Conservation (phyloP, 2,329 filamentous ascomycete species). For the Ascochyta pisi region DNA sequence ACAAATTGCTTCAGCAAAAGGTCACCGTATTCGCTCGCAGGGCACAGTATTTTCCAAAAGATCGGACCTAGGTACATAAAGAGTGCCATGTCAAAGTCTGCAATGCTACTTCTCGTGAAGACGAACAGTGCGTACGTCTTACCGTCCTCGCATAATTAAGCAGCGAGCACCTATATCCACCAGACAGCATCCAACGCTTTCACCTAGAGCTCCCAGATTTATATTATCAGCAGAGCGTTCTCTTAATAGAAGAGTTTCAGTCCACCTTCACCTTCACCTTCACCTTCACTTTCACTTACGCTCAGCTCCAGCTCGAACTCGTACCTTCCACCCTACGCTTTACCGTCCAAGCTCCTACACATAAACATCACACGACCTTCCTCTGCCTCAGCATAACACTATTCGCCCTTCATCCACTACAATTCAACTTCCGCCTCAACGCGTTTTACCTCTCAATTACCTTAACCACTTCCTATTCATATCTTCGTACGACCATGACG, state of each 20-base stretch:
- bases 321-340: not conserved
- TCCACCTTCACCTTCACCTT: constrained; percentile 14
- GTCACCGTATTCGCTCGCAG: no score
- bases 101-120: no score
- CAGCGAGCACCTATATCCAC: no score
- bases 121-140: no score
- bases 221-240: not conserved
- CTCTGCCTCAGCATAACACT: not conserved
- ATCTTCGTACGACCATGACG: not conserved
- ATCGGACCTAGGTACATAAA: no score
- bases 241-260: not conserved
- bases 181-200: not conserved
- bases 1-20: no score
- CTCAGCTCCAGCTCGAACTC: not conserved
- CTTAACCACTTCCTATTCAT: not conserved
- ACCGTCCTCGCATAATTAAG: no score
- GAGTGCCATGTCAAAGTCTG: no score
- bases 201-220: not conserved
- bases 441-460: not conserved
- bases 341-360: not conserved
- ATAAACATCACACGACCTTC: not conserved
- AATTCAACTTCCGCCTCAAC: not conserved
- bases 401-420: not conserved
- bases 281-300: not conserved
- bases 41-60: no score